Evolutionary conservation across 108 stramenopile genomes (phyloP), one percentile per base, ranked within the genome.

Genomic region (Parietichytrium sp.): DNA sequence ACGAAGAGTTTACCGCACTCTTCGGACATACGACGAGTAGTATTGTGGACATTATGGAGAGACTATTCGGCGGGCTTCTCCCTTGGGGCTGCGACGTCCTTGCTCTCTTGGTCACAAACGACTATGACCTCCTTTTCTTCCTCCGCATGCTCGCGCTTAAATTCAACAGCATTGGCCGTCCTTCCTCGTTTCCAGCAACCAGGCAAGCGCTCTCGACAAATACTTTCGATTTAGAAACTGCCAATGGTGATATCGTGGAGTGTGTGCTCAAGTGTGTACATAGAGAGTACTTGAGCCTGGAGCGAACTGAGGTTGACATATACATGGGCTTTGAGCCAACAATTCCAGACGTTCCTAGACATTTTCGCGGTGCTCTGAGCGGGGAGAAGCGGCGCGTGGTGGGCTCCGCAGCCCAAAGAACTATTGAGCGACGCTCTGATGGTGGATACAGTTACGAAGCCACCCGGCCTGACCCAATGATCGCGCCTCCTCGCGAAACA

Each of bases 271-370:
- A 16, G 4, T 72, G 55, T 23, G 55, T 72, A 15, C 55, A 72
- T 23, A 30, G 55, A 7, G 55, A 72, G 55, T 72, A 72, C 55
- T 38, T 72, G 4, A 72, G 55, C 38, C 33, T 72, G 55, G 55
- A 72, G 13, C 55, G 55, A 30, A 72, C 55, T n/a, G 55, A 72
- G 55, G 55, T 72, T 4, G 55, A 72, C 38, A 72, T 72, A 0
- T 72, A 72, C 38, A 72, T 72, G 55, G 55, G 55, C 4, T 72
- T 72, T 72, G 55, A 72, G 55, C 55, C 55, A 4, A 72, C 42
- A 38, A 16, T 72, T 12, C 55, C 55, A 30, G 18, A 72, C 16
- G 55, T 72, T 30, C 55, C 55, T 72, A 30, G 55, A 8, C 36
- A n/a, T n/a, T n/a, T n/a, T n/a, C n/a, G n/a, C n/a, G n/a, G n/a